Evolutionary conservation across 306 rosid genomes (phyloP).

Genomic region (Mucuna pruriens): DNA sequence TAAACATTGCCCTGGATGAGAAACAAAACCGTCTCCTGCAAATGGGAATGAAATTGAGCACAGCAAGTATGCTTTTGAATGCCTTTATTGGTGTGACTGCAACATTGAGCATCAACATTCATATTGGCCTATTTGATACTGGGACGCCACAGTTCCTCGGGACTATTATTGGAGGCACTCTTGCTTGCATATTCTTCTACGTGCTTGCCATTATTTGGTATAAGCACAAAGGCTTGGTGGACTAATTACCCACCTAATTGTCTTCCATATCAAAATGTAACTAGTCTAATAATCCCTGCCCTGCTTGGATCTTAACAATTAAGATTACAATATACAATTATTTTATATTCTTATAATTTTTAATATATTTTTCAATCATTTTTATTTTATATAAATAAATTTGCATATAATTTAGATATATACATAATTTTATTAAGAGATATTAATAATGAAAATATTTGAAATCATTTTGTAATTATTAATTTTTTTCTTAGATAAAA

Average conservation of each 20-base stretch:
- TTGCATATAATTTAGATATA: no score
- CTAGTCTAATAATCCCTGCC: no score
- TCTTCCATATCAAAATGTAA: conserved; percentile 2
- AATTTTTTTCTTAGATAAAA: no score
- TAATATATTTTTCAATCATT: no score
- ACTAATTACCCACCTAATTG: conserved; percentile 32
- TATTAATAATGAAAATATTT: no score
- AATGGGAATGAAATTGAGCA: neutral
- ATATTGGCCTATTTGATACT: neutral
- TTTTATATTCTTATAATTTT: no score
- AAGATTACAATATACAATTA: no score
- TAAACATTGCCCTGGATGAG: neutral
- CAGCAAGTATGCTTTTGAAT: neutral
- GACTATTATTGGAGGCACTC: conserved; percentile 57
- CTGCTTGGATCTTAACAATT: no score
- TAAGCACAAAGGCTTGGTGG: conserved; percentile 69
- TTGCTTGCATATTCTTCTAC: conserved; percentile 54
- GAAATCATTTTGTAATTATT: no score
- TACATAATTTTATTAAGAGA: no score
- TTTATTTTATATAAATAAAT: no score
- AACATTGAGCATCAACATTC: neutral
- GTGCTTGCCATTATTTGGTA: conserved; percentile 71
- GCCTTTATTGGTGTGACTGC: neutral
- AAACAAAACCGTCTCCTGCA: neutral
- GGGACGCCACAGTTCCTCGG: neutral